phyloP scores from a whole-genome alignment of 495 filamentous ascomycete genomes.

The Penicillium steckii region DNA sequence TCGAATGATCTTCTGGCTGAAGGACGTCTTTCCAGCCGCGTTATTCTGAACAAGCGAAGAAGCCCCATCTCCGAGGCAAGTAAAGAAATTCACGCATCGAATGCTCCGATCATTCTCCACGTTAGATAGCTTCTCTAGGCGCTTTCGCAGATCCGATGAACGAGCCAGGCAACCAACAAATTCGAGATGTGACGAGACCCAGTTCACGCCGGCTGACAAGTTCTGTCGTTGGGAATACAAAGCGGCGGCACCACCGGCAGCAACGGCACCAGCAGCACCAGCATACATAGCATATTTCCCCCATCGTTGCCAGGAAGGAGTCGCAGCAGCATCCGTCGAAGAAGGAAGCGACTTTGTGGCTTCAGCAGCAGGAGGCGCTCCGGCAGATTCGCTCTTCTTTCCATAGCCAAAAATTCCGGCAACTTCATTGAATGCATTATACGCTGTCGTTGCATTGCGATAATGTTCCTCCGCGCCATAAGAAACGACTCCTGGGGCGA shows the following conservation, averaged over 20 bases:
- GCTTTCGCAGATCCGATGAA: slow-evolving; percentile 68
- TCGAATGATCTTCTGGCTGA: slow-evolving; percentile 42
- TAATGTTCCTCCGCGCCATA: slow-evolving; percentile 86
- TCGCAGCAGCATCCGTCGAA: slow-evolving; percentile 47
- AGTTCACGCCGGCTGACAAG: slow-evolving; percentile 66
- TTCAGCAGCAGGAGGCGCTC: slow-evolving; percentile 1
- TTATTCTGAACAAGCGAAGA: slow-evolving; percentile 34
- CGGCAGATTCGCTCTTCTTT: slow-evolving; percentile 18
- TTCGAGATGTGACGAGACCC: slow-evolving; percentile 90
- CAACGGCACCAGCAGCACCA: slow-evolving; percentile 75
- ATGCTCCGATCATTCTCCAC: slow-evolving; percentile 56
- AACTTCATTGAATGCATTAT: slow-evolving; percentile 65
- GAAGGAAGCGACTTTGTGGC: slow-evolving; percentile 25
- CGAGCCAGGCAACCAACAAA: slow-evolving; percentile 88
- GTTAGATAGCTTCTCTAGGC: slow-evolving; percentile 56
- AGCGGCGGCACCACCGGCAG: slow-evolving; percentile 83
- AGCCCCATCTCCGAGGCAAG: slow-evolving; percentile 69
- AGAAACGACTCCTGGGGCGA: slow-evolving; percentile 83
- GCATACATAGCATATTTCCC: slow-evolving; percentile 81
- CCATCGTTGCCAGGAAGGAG: slow-evolving; percentile 68
- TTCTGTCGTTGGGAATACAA: slow-evolving; percentile 82
- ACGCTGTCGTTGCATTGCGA: slow-evolving; percentile 66
- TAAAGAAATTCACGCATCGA: slow-evolving; percentile 80
- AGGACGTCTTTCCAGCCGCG: slow-evolving; percentile 24
- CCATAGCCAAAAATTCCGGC: slow-evolving; percentile 61